These are phyloP conservation scores for Hyaloscypha bicolor DNA, from an alignment of 495 filamentous ascomycete genomes.

Conservation along the genomic window DNA sequence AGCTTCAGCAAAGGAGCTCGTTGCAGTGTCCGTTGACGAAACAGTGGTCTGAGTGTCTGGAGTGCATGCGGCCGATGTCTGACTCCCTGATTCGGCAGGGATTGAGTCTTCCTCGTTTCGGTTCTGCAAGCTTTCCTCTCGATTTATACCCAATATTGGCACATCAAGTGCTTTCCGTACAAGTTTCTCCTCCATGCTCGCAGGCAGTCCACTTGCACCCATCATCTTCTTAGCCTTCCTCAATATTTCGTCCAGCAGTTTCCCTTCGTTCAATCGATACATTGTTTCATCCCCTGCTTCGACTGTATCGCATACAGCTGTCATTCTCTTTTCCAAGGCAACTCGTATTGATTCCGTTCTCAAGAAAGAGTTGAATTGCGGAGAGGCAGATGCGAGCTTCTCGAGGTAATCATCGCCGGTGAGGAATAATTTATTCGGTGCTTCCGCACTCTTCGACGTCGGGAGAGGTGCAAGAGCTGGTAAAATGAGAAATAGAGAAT, in stretches of 20 bases:
- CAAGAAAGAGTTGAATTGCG: constrained; percentile 27
- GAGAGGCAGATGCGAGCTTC: constrained; percentile 33
- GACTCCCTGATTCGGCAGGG: constrained; percentile 38
- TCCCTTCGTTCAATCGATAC: constrained; percentile 73
- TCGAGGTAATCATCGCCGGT: constrained; percentile 83
- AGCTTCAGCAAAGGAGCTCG: constrained; percentile 42
- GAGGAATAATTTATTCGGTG: constrained; percentile 67
- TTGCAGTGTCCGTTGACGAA: constrained; percentile 40
- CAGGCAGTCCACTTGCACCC: constrained; percentile 59
- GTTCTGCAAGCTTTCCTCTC: constrained; percentile 44
- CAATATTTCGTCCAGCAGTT: constrained; percentile 67
- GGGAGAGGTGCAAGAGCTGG: constrained; percentile 55
- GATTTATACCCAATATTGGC: constrained; percentile 67
- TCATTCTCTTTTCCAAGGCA: constrained; percentile 54
- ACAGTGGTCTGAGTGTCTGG: constrained; percentile 38
- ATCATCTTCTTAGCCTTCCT: constrained; percentile 73
- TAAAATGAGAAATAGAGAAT: constrained; percentile 82
- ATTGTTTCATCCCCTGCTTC: constrained; percentile 80
- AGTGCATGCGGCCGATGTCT: constrained; percentile 39
- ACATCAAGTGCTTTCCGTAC: constrained; percentile 73
- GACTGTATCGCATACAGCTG: constrained; percentile 72
- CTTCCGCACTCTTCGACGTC: constrained; percentile 38
- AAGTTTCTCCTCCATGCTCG: constrained; percentile 85
- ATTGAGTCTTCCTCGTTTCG: constrained; percentile 23
- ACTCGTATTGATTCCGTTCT: constrained; percentile 24